Conservation (phyloP, 345 rosid genomes). For the Eucalyptus coolabah region DNA sequence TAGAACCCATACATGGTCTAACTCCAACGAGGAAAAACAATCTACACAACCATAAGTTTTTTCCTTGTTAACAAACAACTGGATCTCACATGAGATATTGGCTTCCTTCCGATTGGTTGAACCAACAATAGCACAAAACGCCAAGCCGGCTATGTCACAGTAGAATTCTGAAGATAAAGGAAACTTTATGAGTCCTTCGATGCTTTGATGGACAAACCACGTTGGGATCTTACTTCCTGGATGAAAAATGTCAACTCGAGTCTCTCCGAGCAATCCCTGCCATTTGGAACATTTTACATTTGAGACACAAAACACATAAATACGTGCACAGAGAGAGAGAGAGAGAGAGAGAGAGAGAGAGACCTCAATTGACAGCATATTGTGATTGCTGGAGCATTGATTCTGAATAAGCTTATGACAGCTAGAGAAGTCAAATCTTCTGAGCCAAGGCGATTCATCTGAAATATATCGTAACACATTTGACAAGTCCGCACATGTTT, state of each 20-base stretch:
- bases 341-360: background rate
- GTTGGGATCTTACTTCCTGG: background rate
- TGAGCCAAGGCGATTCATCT: background rate
- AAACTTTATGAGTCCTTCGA: background rate
- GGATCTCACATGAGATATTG: background rate
- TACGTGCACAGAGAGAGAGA: rapidly evolving
- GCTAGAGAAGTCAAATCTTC: background rate
- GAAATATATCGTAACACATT: background rate
- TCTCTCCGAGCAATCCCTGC: background rate
- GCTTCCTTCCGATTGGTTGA: background rate
- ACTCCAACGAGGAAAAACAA: background rate
- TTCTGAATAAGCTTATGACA: background rate
- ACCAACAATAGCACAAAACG: background rate
- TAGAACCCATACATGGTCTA: background rate
- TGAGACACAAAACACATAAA: background rate
- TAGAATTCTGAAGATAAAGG: background rate
- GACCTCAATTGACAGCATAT: background rate
- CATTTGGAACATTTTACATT: too few species aligned
- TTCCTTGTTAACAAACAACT: background rate
- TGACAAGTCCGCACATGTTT: background rate
- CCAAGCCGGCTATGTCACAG: background rate
- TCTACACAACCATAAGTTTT: background rate
- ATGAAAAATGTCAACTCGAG: background rate
- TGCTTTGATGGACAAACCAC: background rate
- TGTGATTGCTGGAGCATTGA: background rate